phyloP scores from a whole-genome alignment of 2,329 filamentous ascomycete genomes.

The Fusarium bactridioides region DNA sequence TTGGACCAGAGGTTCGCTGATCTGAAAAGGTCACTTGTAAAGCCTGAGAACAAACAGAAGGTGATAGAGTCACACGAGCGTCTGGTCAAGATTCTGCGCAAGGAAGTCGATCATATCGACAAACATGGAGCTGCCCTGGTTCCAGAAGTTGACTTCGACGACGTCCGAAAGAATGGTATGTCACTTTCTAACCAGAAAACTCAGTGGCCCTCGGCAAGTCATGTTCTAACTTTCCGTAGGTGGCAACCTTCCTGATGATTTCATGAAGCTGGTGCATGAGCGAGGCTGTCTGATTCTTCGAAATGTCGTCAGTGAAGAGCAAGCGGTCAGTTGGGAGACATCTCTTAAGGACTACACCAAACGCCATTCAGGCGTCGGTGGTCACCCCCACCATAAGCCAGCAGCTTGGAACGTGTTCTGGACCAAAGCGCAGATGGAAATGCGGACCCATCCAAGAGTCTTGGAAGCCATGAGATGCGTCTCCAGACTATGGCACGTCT shows the following conservation, averaged over 20 bases:
- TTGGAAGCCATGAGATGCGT: background rate
- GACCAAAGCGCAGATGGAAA: background rate
- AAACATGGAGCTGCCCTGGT: background rate
- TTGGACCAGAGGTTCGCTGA: background rate
- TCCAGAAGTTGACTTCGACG: background rate
- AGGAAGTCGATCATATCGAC: background rate
- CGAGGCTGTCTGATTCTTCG: background rate
- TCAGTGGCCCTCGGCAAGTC: fast-evolving
- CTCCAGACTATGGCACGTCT: background rate
- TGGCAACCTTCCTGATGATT: background rate
- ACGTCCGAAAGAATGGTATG: background rate
- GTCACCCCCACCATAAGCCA: background rate
- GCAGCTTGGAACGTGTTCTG: background rate
- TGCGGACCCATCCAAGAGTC: background rate
- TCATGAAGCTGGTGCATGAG: background rate
- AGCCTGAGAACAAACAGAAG: background rate
- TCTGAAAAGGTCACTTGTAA: background rate
- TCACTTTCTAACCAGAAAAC: fast-evolving
- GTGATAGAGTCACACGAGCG: background rate
- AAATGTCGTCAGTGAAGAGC: background rate
- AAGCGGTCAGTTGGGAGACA: background rate
- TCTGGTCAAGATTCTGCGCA: background rate
- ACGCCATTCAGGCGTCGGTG: background rate
- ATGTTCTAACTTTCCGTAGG: background rate
- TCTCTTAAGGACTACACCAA: background rate